Base-by-base conservation (phyloP, 192 early-diverging fungal genomes). In the Backusella tuberculispora region DNA sequence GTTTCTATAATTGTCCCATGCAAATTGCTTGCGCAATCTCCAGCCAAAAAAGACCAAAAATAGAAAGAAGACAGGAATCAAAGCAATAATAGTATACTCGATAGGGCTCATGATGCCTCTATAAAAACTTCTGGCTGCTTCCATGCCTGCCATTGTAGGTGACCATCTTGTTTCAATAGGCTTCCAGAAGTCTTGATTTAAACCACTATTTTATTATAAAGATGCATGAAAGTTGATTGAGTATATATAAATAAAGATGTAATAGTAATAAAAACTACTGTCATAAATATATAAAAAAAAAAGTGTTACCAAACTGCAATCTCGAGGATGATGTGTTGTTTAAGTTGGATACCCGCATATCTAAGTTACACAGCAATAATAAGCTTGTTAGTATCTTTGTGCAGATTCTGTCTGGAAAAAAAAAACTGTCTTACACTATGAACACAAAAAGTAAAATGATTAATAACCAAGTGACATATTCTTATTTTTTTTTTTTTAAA, bases 1-100 rank as follows among this genome's bases (percentile, higher is more conserved):
- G 24, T 69, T 77, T 43, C 76, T 73, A 72, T 85, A 85, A 72
- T 81, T 83, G 41, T 85, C 81, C 84, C 84, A 85, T 19, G 80
- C 84, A 74, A 85, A 83, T 14, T 76, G 69, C 37, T 74, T 83
- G n/a, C 68, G 67, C 19, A 85, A 67, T 70, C 74, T 71, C 65
- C 72, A 80, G 9, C 73, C 66, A 37, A 83, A 70, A 26, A 50
- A 75, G 9, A 74, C 47, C 19, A 85, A 66, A 17, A 71, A 40
- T 13, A 76, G n/a, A 10, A 79, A 83, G 44, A 78, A 85, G 0
- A 29, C n/a, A 12, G 80, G 67, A 40, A 85, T 81, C 19, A 85
- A 37, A 5, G 64, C 82, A 69, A 85, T 83, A 15, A 85, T 83
- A 12, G 78, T 76, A 72, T 77, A 83, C 63, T 85, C 84, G 10